Base-by-base conservation (phyloP, 345 rosid genomes). In the Pseudoturritis turrita region DNA sequence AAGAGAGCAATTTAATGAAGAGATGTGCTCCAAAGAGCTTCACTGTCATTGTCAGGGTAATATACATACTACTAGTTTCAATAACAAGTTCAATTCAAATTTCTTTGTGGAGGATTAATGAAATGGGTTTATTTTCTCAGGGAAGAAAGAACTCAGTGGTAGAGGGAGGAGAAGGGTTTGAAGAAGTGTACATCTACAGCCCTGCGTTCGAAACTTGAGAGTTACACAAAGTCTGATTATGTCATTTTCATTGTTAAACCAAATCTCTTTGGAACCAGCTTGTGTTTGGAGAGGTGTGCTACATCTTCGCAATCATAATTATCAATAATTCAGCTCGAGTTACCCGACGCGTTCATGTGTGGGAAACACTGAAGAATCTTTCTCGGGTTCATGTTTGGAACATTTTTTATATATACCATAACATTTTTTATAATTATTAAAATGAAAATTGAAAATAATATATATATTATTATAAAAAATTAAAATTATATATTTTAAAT, bases 131-230 rank as follows among this genome's bases (percentile, higher is more conserved):
- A 3, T 10, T 12, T 40, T 8, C 12, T 7, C 83, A 94, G 97
- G 95, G 98, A 13, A 83, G 91, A 81, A 85, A 97, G 65, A 90
- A 89, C 86, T 90, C 97, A 3, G 84, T 94, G 35, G 77, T 68
- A 17, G 75, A 87, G 43, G 87, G 89, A 69, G 80, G 96, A 75
- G 83, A 79, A 3, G 96, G 96, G 5, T 88, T 89, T 31, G 81
- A 86, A 23, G 97, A 89, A 79, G 70, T 90, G 45, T 94, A 94
- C 69, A 68, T 94, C 61, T 82, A 80, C 75, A 94, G 98, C 65
- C 97, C 98, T 9, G 96, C n/a, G 98, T 14, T 87, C 96, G 11
- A 78, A 26, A 28, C 81, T 86, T 69, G 94, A 86, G 68, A 80
- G 74, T 70, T 89, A 89, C 46, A 78, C 89, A 63, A 86, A 80